A percentile compares a stretch with the other conserved stretches of the same genome.
phyloP scores from a whole-genome alignment of 768 basidiomycete genomes.

The Strobilomyces echinocephalus region DNA sequence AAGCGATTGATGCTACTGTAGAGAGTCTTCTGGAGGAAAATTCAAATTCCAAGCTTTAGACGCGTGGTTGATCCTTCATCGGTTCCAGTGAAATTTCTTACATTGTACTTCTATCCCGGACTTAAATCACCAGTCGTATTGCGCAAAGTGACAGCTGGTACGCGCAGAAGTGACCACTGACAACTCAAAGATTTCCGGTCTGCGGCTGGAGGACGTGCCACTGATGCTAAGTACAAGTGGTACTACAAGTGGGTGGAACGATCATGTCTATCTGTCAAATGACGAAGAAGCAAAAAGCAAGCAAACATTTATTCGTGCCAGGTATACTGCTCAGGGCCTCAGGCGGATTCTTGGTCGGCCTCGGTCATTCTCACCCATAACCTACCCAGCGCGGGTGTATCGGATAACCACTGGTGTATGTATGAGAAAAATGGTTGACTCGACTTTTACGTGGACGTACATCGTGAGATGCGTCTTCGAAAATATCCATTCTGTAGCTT shows the following conservation, averaged over 20 bases:
- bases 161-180: no score
- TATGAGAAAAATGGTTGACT: background rate
- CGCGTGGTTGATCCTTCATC: background rate
- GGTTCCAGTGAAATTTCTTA: background rate
- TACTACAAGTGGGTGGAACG: background rate
- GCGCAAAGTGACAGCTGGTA: no score
- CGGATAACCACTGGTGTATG: background rate
- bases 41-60: slow-evolving; percentile 17
- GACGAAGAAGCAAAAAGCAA: background rate
- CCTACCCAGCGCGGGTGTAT: slow-evolving; percentile 48
- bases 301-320: no score
- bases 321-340: background rate
- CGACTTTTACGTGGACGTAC: slow-evolving; percentile 39
- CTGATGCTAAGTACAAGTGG: no score
- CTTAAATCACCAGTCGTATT: no score
- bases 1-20: slow-evolving; percentile 57
- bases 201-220: no score
- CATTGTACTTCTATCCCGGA: background rate
- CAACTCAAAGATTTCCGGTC: no score
- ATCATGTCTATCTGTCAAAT: background rate
- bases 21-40: slow-evolving; percentile 46
- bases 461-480: slow-evolving; percentile 55
- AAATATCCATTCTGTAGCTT: slow-evolving; percentile 45
- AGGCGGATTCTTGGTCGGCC: slow-evolving; percentile 4
- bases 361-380: slow-evolving; percentile 46